phyloP scores from a whole-genome alignment of 805 yeast genomes.

The Candida loeiensis region DNA sequence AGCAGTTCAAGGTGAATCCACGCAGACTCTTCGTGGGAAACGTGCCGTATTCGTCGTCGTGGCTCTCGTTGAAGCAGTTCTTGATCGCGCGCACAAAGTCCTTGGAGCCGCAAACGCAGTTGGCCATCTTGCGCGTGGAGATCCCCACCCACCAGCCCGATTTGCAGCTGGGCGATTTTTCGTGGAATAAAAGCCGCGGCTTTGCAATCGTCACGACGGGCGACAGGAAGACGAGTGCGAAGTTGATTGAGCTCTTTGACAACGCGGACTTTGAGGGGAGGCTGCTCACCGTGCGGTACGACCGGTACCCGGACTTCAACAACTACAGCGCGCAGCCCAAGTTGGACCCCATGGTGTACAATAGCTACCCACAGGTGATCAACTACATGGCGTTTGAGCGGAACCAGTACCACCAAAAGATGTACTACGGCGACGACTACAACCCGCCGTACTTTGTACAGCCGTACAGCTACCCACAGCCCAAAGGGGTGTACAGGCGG shows the following conservation, averaged over 20 bases:
- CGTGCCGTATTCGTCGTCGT: conserved; percentile 46
- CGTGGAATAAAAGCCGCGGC: conserved; percentile 40
- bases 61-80: conserved; percentile 31
- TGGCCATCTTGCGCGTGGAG: conserved; percentile 34
- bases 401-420: conserved; percentile 29
- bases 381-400: conserved; percentile 30
- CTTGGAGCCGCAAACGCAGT: conserved; percentile 23
- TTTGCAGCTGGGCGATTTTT: conserved; percentile 2
- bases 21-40: conserved; percentile 53
- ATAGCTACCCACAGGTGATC: conserved; percentile 3
- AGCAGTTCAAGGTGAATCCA: conserved; percentile 35
- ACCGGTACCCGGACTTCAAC: conserved; percentile 46
- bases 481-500: neutral
- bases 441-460: conserved; percentile 1
- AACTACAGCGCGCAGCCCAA: conserved; percentile 25
- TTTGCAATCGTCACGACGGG: conserved; percentile 61
- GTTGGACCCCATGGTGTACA: conserved; percentile 2
- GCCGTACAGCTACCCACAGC: conserved; percentile 1
- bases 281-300: conserved; percentile 56
- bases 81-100: conserved; percentile 22
- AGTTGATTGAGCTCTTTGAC: conserved; percentile 49
- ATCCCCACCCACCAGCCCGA: conserved; percentile 34
- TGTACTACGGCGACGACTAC: conserved; percentile 21
- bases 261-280: conserved; percentile 57
- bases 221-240: conserved; percentile 43